Evolutionary conservation across 345 rosid species (phyloP).

Genomic region (Arabis hirsuta): DNA sequence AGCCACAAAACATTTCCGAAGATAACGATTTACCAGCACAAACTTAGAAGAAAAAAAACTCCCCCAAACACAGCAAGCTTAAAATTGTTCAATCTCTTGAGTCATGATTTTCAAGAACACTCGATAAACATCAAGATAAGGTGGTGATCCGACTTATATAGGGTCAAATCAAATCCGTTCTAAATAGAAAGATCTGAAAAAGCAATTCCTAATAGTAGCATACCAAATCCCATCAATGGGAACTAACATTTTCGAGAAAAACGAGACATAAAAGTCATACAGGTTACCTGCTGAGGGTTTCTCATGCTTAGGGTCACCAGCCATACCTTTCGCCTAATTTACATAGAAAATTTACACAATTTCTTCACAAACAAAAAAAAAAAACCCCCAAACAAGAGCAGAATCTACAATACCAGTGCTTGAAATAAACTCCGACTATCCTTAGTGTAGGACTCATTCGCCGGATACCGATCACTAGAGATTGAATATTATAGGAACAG

Average conservation of each 20-base stretch:
- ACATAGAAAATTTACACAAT: constrained; percentile 25
- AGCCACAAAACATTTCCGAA: too few species aligned
- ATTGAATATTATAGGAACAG: constrained; percentile 8
- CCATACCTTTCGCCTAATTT: constrained; percentile 92
- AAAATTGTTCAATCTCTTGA: too few species aligned
- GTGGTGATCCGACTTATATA: too few species aligned
- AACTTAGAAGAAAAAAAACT: too few species aligned
- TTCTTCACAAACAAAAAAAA: neutral
- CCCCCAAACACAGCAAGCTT: too few species aligned
- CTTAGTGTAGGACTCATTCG: constrained; percentile 44
- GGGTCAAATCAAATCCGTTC: too few species aligned
- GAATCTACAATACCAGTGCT: constrained; percentile 61
- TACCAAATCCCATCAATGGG: too few species aligned
- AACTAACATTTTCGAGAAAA: too few species aligned
- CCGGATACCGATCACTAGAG: constrained; percentile 52
- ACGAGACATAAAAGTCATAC: too few species aligned
- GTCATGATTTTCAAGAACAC: neutral
- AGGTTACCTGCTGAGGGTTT: constrained; percentile 73
- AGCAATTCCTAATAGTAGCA: too few species aligned
- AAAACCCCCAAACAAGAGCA: neutral
- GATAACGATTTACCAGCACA: too few species aligned
- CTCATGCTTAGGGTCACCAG: constrained; percentile 58
- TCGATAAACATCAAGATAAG: neutral
- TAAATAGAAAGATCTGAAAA: too few species aligned
- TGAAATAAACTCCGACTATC: constrained; percentile 91